Evolutionary conservation across 768 basidiomycete species (phyloP).

Genomic region (Hygrocybe punicea): DNA sequence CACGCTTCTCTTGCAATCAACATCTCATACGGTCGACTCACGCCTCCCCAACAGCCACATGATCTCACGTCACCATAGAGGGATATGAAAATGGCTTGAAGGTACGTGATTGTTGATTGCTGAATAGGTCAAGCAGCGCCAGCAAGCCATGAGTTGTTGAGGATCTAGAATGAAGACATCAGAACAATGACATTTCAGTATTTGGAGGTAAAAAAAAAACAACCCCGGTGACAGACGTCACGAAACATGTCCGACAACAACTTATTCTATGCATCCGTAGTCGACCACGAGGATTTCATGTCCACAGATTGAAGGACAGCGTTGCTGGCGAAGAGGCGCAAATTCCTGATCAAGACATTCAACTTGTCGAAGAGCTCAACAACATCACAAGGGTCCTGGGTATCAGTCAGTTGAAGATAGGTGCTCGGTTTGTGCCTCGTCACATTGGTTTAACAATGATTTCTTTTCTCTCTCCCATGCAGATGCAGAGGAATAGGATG

Average conservation of each 20-base stretch:
- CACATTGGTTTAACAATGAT: background rate
- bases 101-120: background rate
- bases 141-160: conserved; percentile 1
- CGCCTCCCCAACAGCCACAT: too few species aligned
- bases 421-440: conserved; percentile 3
- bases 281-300: background rate
- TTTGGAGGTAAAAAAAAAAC: background rate
- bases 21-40: too few species aligned
- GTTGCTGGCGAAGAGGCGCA: background rate
- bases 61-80: too few species aligned
- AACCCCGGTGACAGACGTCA: conserved; percentile 1
- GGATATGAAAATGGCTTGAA: background rate
- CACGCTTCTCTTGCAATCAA: too few species aligned
- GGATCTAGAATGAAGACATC: background rate
- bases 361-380: conserved; percentile 1
- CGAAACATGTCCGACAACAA: background rate
- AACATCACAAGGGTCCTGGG: background rate
- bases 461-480: background rate
- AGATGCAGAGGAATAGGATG: background rate
- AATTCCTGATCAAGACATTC: conserved; percentile 1
- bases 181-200: background rate
- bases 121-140: conserved; percentile 5
- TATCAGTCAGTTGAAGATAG: background rate
- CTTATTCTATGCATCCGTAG: background rate
- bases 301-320: background rate